Evolutionary conservation across 495 filamentous ascomycete genomes (phyloP).

Genomic region (Penicillium bialowiezense): DNA sequence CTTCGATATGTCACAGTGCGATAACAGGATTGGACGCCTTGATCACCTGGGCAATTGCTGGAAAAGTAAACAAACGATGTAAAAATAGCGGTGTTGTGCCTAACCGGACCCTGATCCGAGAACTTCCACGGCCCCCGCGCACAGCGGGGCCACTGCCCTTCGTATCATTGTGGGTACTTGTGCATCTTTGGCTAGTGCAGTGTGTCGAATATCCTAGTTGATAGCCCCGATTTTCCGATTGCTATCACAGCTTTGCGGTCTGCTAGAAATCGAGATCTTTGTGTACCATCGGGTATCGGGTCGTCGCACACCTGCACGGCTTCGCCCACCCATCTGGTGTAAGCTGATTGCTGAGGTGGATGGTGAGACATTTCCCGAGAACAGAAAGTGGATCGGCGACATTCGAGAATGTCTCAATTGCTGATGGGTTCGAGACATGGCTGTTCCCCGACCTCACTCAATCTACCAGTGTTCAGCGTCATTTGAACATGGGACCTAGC

Average conservation of each 20-base stretch:
- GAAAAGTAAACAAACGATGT: neutral
- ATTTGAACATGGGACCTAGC: no score
- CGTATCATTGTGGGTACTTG: neutral
- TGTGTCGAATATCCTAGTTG: no score
- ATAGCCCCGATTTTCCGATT: no score
- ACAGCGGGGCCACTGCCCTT: neutral
- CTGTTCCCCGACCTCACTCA: no score
- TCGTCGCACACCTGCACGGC: neutral
- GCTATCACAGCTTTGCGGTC: neutral
- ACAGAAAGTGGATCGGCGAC: neutral
- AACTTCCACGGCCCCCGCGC: neutral
- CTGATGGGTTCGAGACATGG: no score
- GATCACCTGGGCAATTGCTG: no score
- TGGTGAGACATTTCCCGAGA: slow-evolving; percentile 1
- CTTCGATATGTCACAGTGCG: neutral
- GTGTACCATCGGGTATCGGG: neutral
- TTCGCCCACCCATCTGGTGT: neutral
- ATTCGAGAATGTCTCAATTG: no score
- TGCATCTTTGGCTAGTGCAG: no score
- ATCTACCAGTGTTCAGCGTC: no score
- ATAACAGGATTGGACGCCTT: neutral
- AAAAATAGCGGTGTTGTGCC: slow-evolving; percentile 1
- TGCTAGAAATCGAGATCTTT: neutral
- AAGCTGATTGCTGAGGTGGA: neutral
- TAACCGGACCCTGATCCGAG: neutral